Evolutionary conservation across 371 early-diverging fungal species (phyloP).

Genomic region (Mortierella sp.): DNA sequence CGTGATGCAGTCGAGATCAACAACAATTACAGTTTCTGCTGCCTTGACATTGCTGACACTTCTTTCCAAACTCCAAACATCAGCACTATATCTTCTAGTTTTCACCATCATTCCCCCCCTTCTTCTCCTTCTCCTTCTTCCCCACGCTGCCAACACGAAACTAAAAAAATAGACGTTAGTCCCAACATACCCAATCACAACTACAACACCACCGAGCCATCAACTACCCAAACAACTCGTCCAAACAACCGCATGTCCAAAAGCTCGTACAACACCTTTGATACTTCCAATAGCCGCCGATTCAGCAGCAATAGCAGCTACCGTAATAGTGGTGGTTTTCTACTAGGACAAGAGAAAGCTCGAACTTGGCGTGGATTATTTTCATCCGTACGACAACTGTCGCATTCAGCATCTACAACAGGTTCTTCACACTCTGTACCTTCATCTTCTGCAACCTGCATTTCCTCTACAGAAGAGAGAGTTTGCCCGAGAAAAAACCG

Average conservation of each 20-base stretch:
- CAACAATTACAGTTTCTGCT: neutral
- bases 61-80: neutral
- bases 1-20: constrained; percentile 7
- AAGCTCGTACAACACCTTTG: constrained; percentile 10
- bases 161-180: neutral
- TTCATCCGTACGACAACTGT: constrained; percentile 30
- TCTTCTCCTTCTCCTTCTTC: neutral
- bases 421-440: constrained; percentile 14
- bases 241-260: constrained; percentile 6
- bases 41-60: neutral
- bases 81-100: neutral
- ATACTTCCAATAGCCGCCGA: neutral
- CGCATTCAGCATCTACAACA: constrained; percentile 23
- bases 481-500: neutral
- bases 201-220: neutral
- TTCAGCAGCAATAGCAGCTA: neutral
- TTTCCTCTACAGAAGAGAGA: constrained; percentile 1
- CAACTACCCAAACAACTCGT: neutral
- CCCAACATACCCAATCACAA: neutral
- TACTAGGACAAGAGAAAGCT: constrained; percentile 15
- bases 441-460: constrained; percentile 8
- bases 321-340: neutral
- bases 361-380: constrained; percentile 35
- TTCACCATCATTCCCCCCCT: neutral
- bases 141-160: neutral